phyloP scores from a whole-genome alignment of 2,329 filamentous ascomycete species.

The Venturia carpophila region DNA sequence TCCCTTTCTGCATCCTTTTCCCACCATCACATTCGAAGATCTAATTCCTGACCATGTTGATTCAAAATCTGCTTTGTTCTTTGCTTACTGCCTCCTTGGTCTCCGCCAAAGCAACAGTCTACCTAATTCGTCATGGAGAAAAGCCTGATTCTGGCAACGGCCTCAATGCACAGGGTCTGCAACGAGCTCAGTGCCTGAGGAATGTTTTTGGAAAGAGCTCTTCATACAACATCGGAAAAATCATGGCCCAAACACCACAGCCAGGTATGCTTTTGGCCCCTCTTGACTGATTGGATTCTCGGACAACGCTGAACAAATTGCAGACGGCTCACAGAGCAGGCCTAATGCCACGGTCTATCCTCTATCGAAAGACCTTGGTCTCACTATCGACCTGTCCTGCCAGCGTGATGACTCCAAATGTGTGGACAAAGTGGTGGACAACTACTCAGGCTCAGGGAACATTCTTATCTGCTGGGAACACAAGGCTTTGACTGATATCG shows the following conservation, averaged over 20 bases:
- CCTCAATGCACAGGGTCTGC: constrained; percentile 42
- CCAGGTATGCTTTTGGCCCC: constrained; percentile 27
- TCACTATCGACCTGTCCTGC: constrained; percentile 49
- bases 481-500: constrained; percentile 45
- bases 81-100: constrained; percentile 18
- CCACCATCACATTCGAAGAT: background rate
- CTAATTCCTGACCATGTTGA: background rate
- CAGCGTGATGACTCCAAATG: constrained; percentile 50
- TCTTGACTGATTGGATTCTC: background rate
- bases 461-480: constrained; percentile 59
- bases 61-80: background rate
- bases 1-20: background rate
- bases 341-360: constrained; percentile 52
- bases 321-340: constrained; percentile 45
- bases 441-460: constrained; percentile 45
- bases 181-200: constrained; percentile 52
- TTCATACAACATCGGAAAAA: constrained; percentile 49
- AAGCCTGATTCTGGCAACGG: constrained; percentile 48
- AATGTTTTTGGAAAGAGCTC: constrained; percentile 48
- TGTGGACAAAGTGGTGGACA: constrained; percentile 44
- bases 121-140: constrained; percentile 58
- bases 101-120: constrained; percentile 43
- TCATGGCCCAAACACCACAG: constrained; percentile 51
- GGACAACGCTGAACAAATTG: background rate
- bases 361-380: constrained; percentile 47